phyloP scores from a whole-genome alignment of 192 early-diverging fungal species.

The Obelidium mucronatum region DNA sequence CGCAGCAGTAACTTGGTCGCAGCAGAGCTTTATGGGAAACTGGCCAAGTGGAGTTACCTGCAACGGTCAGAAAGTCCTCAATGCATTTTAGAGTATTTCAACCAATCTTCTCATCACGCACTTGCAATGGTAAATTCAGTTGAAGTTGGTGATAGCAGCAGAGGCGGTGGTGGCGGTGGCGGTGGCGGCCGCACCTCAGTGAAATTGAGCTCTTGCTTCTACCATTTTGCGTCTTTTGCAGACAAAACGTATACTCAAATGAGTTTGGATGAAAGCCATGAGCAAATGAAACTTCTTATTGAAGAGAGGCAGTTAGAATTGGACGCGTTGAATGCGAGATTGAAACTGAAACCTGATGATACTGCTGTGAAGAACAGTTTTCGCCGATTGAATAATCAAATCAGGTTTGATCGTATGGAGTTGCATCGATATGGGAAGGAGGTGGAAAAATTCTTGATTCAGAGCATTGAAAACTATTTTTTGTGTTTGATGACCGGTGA shows the following conservation, averaged over 20 bases:
- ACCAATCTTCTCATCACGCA: constrained; percentile 32
- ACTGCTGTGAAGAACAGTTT: constrained; percentile 19
- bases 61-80: constrained; percentile 41
- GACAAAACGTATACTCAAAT: constrained; percentile 50
- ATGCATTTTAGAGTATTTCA: constrained; percentile 41
- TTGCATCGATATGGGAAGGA: constrained; percentile 36
- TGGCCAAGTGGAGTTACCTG: constrained; percentile 49
- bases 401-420: constrained; percentile 50
- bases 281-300: constrained; percentile 41
- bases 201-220: constrained; percentile 29
- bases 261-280: constrained; percentile 40
- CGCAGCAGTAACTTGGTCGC: not conserved
- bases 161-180: too few species aligned
- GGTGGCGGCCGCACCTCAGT: constrained; percentile 10
- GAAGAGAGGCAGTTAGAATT: constrained; percentile 42
- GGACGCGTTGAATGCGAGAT: constrained; percentile 35
- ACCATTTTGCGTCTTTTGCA: constrained; percentile 55
- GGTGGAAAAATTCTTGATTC: constrained; percentile 38
- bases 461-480: constrained; percentile 54
- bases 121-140: not conserved
- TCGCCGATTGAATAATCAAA: constrained; percentile 47
- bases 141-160: not conserved
- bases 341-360: constrained; percentile 32
- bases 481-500: constrained; percentile 41
- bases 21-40: constrained; percentile 36